Evolutionary conservation across 2,329 filamentous ascomycete species (phyloP).

Genomic region (Myriosclerotinia duriaeana): DNA sequence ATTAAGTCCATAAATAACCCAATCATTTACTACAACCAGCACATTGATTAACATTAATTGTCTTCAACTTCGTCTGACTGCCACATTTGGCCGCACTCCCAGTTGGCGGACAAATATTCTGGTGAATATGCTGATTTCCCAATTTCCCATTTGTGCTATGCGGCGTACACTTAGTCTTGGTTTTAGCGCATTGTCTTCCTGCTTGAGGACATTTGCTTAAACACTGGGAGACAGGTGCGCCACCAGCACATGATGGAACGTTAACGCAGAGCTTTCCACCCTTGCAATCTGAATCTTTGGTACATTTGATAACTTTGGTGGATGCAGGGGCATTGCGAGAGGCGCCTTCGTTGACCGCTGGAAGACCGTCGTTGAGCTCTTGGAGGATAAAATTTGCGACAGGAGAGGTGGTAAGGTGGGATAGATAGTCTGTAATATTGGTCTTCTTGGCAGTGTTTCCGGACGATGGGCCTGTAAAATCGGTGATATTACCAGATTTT

Average conservation of each 20-base stretch:
- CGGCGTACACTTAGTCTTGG: neutral
- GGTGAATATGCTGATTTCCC: neutral
- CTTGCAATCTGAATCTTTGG: neutral
- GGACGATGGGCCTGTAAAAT: conserved; percentile 9
- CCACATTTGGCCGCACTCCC: conserved; percentile 4
- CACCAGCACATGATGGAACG: conserved; percentile 1
- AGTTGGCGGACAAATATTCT: conserved; percentile 15
- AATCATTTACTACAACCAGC: conserved; percentile 12
- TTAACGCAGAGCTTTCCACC: conserved; percentile 11
- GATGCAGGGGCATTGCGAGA: conserved; percentile 13
- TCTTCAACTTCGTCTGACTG: neutral
- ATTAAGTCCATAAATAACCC: neutral
- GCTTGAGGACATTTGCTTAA: conserved; percentile 1
- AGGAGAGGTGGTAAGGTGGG: conserved; percentile 11
- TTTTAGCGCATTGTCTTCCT: neutral
- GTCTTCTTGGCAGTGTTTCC: neutral
- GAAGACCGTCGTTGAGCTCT: conserved; percentile 12
- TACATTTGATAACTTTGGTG: conserved; percentile 12
- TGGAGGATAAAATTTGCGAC: conserved; percentile 21
- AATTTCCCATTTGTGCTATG: neutral
- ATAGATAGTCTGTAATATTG: conserved; percentile 21
- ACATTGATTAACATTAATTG: conserved; percentile 2
- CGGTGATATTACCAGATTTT: neutral
- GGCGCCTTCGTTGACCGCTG: neutral
- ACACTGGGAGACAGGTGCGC: conserved; percentile 4